A percentile compares a stretch with the other conserved stretches of the same genome.
These are phyloP conservation scores for Petrea volubilis DNA, from an alignment of 257 asterid species.

Conservation along the genomic window DNA sequence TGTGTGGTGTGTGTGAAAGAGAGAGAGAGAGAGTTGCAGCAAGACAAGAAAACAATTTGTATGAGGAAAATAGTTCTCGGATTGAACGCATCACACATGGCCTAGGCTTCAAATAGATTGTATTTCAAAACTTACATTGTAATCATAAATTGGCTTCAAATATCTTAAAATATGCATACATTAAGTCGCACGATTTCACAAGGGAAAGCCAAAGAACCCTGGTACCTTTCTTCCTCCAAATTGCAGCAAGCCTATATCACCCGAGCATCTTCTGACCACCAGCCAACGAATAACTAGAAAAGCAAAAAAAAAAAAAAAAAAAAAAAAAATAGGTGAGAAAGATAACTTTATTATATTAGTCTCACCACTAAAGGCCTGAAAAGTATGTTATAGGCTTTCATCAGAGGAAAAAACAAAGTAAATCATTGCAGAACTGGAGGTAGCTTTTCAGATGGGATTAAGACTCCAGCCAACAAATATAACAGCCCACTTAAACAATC, in stretches of 20 bases:
- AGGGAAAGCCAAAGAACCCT: background rate
- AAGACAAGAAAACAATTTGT: too few relatives aligned
- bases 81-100: too few relatives aligned
- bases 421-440: too few relatives aligned
- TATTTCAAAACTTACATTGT: too few relatives aligned
- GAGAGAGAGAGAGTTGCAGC: background rate
- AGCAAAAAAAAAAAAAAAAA: constrained; percentile 6
- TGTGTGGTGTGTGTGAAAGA: background rate
- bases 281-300: constrained; percentile 92
- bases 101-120: too few relatives aligned
- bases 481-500: background rate
- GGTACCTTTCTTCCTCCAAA: constrained; percentile 80
- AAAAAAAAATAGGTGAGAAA: too few relatives aligned
- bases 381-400: background rate
- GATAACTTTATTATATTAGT: background rate
- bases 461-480: background rate
- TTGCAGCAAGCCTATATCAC: constrained; percentile 79
- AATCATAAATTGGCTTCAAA: too few relatives aligned
- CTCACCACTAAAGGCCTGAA: background rate
- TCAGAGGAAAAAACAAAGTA: too few relatives aligned
- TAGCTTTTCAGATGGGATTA: too few relatives aligned
- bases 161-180: too few relatives aligned
- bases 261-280: constrained; percentile 96
- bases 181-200: too few relatives aligned
- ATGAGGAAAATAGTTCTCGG: too few relatives aligned